Percentiles rank a stretch among this genome's conserved stretches.
phyloP scores from a whole-genome alignment of 208 protist genomes.

The Leishmania amazonensis region DNA sequence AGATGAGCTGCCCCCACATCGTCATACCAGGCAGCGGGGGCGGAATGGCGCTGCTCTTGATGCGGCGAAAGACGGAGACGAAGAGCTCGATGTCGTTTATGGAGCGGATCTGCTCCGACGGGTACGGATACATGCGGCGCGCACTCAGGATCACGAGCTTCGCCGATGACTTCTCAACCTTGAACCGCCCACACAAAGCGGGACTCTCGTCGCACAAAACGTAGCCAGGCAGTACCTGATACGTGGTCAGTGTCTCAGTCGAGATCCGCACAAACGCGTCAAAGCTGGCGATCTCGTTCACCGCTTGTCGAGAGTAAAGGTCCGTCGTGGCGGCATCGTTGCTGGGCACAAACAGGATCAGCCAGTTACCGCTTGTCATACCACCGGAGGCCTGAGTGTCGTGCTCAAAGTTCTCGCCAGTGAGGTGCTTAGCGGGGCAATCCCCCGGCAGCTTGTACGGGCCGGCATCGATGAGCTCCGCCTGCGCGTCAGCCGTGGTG shows the following conservation, averaged over 20 bases:
- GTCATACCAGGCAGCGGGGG: slow-evolving; percentile 7
- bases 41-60: slow-evolving; percentile 27
- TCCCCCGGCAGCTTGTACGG: slow-evolving; percentile 14
- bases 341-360: slow-evolving; percentile 30
- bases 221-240: slow-evolving; percentile 29
- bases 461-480: not conserved
- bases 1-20: slow-evolving; percentile 20
- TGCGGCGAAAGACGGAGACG: slow-evolving; percentile 25
- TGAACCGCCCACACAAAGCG: slow-evolving; percentile 21
- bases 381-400: slow-evolving; percentile 27
- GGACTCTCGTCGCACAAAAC: slow-evolving; percentile 32
- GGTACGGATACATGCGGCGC: slow-evolving; percentile 26
- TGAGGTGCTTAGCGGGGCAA: slow-evolving; percentile 19
- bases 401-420: slow-evolving; percentile 22
- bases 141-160: slow-evolving; percentile 19
- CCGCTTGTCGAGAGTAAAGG: slow-evolving; percentile 16
- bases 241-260: slow-evolving; percentile 4
- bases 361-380: slow-evolving; percentile 36
- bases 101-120: slow-evolving; percentile 13
- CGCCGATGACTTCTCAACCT: slow-evolving; percentile 1
- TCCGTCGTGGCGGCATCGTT: slow-evolving; percentile 22
- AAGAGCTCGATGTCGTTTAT: slow-evolving; percentile 32
- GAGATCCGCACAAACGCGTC: slow-evolving; percentile 22
- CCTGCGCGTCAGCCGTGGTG: not conserved
- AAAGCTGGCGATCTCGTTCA: slow-evolving; percentile 21